Conservation (phyloP, 2,329 filamentous ascomycete genomes). For the Cytospora leucostoma region DNA sequence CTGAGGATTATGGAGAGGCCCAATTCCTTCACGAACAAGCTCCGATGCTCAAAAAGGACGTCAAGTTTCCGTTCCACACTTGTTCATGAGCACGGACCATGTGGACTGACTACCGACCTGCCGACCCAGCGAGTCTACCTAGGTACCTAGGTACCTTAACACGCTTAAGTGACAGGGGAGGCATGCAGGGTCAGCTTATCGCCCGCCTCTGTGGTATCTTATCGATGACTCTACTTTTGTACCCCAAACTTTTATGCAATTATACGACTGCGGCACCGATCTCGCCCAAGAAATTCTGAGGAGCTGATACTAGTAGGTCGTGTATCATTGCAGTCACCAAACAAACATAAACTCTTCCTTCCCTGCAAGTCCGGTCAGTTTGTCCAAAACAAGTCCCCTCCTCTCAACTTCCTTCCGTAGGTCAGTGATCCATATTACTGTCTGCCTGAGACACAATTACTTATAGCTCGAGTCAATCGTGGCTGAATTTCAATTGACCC, state of each 20-base stretch:
- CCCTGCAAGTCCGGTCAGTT: constrained; percentile 3
- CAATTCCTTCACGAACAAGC: constrained; percentile 8
- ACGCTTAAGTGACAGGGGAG: constrained; percentile 3
- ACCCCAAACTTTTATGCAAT: constrained; percentile 20
- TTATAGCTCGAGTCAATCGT: not conserved
- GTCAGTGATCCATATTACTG: constrained; percentile 19
- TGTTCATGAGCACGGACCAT: not conserved
- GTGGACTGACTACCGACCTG: not conserved
- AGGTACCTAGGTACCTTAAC: no score
- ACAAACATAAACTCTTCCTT: constrained; percentile 14
- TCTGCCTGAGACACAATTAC: not conserved
- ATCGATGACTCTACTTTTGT: constrained; percentile 17
- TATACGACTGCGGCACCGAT: constrained; percentile 24
- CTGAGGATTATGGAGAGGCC: not conserved
- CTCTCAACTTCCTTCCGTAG: constrained; percentile 11
- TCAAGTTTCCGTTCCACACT: not conserved
- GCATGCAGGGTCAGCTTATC: constrained; percentile 19
- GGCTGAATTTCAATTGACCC: constrained; percentile 23
- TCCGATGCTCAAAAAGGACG: not conserved
- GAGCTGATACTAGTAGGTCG: constrained; percentile 15
- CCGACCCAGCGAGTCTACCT: not conserved
- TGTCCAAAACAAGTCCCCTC: constrained; percentile 8
- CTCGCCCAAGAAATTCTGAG: constrained; percentile 22
- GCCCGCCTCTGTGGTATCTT: constrained; percentile 5
- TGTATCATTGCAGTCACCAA: constrained; percentile 13